These are phyloP conservation scores for Rhodocollybia butyracea DNA, from an alignment of 768 basidiomycete genomes.

Conservation along the genomic window DNA sequence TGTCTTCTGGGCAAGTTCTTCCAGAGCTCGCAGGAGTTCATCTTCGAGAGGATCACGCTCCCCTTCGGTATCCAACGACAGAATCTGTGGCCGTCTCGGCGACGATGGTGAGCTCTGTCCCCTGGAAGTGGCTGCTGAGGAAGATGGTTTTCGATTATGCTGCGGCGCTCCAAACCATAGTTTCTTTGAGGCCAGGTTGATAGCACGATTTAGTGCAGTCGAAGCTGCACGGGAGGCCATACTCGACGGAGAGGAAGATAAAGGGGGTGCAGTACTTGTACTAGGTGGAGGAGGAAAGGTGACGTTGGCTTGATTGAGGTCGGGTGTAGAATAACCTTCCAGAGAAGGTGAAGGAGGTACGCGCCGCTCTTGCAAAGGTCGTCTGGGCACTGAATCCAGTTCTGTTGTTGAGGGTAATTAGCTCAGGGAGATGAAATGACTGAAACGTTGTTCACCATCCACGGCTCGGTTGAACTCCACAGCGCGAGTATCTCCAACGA, in stretches of 20 bases:
- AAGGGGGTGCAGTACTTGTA: slow-evolving; percentile 43
- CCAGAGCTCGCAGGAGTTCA: slow-evolving; percentile 71
- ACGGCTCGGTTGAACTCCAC: slow-evolving; percentile 91
- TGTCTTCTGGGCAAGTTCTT: slow-evolving; percentile 95
- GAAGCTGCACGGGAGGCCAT: slow-evolving; percentile 60
- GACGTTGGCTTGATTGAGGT: slow-evolving; percentile 29
- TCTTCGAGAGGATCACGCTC: slow-evolving; percentile 76
- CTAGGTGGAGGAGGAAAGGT: slow-evolving; percentile 73
- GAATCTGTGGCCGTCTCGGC: slow-evolving; percentile 53
- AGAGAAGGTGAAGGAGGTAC: slow-evolving; percentile 44
- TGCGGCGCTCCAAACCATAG: slow-evolving; percentile 58
- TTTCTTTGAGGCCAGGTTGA: slow-evolving; percentile 80
- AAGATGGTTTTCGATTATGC: not conserved
- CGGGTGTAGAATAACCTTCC: slow-evolving; percentile 37
- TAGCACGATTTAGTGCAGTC: slow-evolving; percentile 74
- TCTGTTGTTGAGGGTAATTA: slow-evolving; percentile 38
- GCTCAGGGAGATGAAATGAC: not conserved
- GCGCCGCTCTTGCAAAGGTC: slow-evolving; percentile 56
- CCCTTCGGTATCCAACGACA: slow-evolving; percentile 41
- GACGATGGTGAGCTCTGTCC: slow-evolving; percentile 45
- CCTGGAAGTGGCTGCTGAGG: slow-evolving; percentile 36
- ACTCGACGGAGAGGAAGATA: slow-evolving; percentile 65
- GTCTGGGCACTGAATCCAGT: slow-evolving; percentile 55
- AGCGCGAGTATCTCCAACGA: slow-evolving; percentile 85
- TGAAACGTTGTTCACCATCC: slow-evolving; percentile 59